Base-by-base conservation (phyloP, 805 yeast species). In the Yarrowia alimentaria region DNA sequence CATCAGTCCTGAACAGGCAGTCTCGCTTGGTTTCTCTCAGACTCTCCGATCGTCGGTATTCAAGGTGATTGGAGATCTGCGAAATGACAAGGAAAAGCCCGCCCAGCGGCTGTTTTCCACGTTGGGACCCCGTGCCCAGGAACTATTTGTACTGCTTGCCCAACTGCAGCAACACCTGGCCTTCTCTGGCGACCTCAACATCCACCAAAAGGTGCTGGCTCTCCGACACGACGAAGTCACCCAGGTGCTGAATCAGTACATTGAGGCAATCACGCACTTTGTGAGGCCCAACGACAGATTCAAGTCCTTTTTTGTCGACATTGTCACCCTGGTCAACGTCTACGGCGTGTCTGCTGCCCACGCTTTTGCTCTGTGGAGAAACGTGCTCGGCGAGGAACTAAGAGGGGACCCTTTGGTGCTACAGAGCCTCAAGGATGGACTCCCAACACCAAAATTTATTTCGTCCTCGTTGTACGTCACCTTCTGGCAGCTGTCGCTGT, bases 361-460 rank as follows among this genome's bases (percentile, higher is more conserved):
- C 87, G 81, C 81, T 0, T 87, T 86, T 66, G 86, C 82, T 55
- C 60, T 87, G 2, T 88, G 95, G 95, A 74, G 96, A 5, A 57
- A 55, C 20, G 53, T 53, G 19, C 61, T 77, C 78, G 45, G 71
- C 71, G 13, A 72, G 75, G 19, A 64, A 79, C 14, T 26, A 34
- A 47, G 29, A 13, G 1, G 10, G 12, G 52, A 69, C 2, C 9
- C 37, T 4, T 0, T 9, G 6, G 37, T 30, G 70, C 25, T 65
- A 52, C 51, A 14, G 32, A 64, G 48, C 31, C 64, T 30, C 45
- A 59, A 30, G 66, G 67, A 29, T 64, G 68, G 45, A 58, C 65
- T 60, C 26, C 53, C 13, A 35, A 55, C 8, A 35, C 52, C 55
- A 14, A 53, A 25, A 54, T 68, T 48, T 55, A 60, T 55, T 54